These are phyloP conservation scores for Boletellus deceptivus DNA, from an alignment of 1,284 basidiomycete species.

Conservation along the genomic window DNA sequence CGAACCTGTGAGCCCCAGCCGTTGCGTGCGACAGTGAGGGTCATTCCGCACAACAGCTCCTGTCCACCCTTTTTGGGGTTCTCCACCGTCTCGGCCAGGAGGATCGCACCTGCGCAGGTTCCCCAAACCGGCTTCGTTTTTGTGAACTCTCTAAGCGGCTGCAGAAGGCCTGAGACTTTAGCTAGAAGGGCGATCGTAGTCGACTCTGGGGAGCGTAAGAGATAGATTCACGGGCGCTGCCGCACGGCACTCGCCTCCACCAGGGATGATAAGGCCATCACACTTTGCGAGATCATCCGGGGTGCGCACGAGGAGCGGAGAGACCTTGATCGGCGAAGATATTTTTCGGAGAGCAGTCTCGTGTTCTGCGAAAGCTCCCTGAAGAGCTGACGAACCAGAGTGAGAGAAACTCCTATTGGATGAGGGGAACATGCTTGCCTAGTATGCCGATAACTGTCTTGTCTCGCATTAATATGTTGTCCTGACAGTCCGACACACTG, in stretches of 20 bases:
- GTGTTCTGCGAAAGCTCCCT: conserved; percentile 94
- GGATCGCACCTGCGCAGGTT: conserved; percentile 95
- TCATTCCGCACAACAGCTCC: conserved; percentile 82
- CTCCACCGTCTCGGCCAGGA: conserved; percentile 73
- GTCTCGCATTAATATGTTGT: conserved; percentile 12
- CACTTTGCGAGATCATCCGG: conserved; percentile 74
- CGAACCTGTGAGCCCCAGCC: conserved; percentile 82
- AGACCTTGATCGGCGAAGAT: conserved; percentile 44
- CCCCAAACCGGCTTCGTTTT: conserved; percentile 85
- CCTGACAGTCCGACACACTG: neutral
- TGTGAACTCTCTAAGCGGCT: conserved; percentile 74
- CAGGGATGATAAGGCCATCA: conserved; percentile 89
- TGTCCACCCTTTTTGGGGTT: conserved; percentile 87
- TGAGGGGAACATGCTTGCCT: conserved; percentile 11
- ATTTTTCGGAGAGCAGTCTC: conserved; percentile 65
- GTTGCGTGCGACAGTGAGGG: conserved; percentile 82
- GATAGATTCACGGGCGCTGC: neutral
- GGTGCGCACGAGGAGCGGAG: conserved; percentile 71
- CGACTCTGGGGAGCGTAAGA: conserved; percentile 56
- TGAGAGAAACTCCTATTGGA: conserved; percentile 1
- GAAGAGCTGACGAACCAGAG: conserved; percentile 60
- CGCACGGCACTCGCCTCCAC: conserved; percentile 58
- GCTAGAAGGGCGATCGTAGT: conserved; percentile 92
- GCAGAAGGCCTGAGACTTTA: conserved; percentile 73
- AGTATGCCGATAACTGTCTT: conserved; percentile 30